Evolutionary conservation across 805 yeast genomes (phyloP).

Genomic region (Candida hungchunana): DNA sequence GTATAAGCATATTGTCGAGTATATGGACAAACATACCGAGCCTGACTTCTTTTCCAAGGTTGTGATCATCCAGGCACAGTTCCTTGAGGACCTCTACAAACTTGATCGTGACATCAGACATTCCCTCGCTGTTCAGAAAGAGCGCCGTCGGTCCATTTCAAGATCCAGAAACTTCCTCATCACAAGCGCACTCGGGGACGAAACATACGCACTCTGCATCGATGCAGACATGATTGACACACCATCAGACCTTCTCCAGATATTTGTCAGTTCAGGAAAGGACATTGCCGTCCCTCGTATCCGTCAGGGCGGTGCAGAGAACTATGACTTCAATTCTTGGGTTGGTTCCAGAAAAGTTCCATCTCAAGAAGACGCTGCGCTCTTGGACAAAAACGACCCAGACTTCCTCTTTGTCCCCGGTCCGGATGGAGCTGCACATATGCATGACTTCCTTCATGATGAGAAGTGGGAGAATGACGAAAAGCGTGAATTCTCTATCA

Average conservation of each 20-base stretch:
- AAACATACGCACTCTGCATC: slow-evolving; percentile 27
- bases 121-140: slow-evolving; percentile 18
- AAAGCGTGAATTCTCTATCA: slow-evolving; percentile 8
- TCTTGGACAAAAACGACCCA: slow-evolving; percentile 14
- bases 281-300: slow-evolving; percentile 33
- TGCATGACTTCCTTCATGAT: slow-evolving; percentile 16
- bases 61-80: slow-evolving; percentile 19
- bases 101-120: slow-evolving; percentile 20
- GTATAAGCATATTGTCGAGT: slow-evolving; percentile 4
- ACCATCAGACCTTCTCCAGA: slow-evolving; percentile 24
- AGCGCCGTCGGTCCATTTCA: slow-evolving; percentile 27
- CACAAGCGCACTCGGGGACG: slow-evolving; percentile 24
- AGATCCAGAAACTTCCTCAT: slow-evolving; percentile 28
- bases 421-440: slow-evolving; percentile 21
- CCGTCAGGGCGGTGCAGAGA: slow-evolving; percentile 22
- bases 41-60: slow-evolving; percentile 15
- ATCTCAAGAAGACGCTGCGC: slow-evolving; percentile 16
- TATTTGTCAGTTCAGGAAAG: slow-evolving; percentile 23
- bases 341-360: slow-evolving; percentile 29
- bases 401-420: slow-evolving; percentile 26
- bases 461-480: slow-evolving; percentile 11
- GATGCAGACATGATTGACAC: slow-evolving; percentile 30
- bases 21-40: slow-evolving; percentile 11
- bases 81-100: slow-evolving; percentile 16
- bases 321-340: slow-evolving; percentile 37